Evolutionary conservation across 2,329 filamentous ascomycete species (phyloP).

Genomic region (Lachnellula hyalina): DNA sequence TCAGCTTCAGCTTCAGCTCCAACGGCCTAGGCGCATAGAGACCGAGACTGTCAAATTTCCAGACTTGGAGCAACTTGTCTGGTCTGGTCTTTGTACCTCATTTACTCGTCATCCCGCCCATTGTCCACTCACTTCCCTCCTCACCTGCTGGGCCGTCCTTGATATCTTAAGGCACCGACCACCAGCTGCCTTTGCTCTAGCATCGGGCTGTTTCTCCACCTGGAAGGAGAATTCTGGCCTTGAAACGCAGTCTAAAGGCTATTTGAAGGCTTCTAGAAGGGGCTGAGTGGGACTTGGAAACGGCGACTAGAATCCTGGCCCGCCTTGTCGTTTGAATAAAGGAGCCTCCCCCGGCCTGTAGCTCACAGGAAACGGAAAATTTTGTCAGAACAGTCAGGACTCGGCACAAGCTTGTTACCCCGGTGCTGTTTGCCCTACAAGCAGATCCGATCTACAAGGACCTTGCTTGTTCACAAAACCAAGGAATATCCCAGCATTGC

Average conservation of each 20-base stretch:
- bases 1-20: background rate
- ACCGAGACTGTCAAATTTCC: background rate
- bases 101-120: background rate
- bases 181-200: conserved; percentile 12
- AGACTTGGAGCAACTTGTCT: conserved; percentile 2
- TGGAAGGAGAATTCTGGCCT: conserved; percentile 5
- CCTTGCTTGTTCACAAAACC: conserved; percentile 22
- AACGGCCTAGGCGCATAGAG: background rate
- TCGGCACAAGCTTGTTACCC: conserved; percentile 9
- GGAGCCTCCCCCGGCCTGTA: background rate
- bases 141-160: background rate
- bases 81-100: conserved; percentile 16
- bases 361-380: conserved; percentile 1
- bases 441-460: conserved; percentile 20
- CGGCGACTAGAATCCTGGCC: conserved; percentile 2
- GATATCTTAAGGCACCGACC: conserved; percentile 13
- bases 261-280: conserved; percentile 16
- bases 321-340: conserved; percentile 12
- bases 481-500: conserved; percentile 26
- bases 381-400: conserved; percentile 3
- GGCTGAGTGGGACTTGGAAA: conserved; percentile 3
- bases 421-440: conserved; percentile 21
- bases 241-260: conserved; percentile 1
- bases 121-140: background rate
- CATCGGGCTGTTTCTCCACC: conserved; percentile 13